Evolutionary conservation across 2,329 filamentous ascomycete genomes (phyloP).

Genomic region (Cytospora piceicola): DNA sequence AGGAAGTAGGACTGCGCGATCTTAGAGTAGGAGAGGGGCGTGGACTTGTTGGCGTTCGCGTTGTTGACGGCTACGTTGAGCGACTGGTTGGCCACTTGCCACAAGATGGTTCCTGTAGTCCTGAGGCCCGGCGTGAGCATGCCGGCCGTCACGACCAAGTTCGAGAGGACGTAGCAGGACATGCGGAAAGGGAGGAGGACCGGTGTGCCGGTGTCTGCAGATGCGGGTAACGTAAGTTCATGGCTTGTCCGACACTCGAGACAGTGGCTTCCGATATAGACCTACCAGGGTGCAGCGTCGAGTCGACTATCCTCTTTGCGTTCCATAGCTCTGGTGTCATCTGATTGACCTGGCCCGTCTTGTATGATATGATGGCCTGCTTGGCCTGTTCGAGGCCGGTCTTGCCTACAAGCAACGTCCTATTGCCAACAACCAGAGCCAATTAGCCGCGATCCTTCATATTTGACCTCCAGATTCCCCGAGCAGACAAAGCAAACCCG

Average conservation of each 20-base stretch:
- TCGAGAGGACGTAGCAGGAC: constrained; percentile 93
- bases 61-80: constrained; percentile 98
- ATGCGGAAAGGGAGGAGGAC: constrained; percentile 96
- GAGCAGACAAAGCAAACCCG: neutral
- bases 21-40: constrained; percentile 77
- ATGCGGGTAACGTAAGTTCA: constrained; percentile 20
- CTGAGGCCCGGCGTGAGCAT: constrained; percentile 92
- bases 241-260: constrained; percentile 7
- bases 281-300: constrained; percentile 91
- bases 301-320: constrained; percentile 97
- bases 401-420: constrained; percentile 81
- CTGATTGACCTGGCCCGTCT: constrained; percentile 73
- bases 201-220: constrained; percentile 82
- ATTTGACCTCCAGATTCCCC: neutral
- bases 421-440: constrained; percentile 43
- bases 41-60: constrained; percentile 97
- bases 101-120: constrained; percentile 84
- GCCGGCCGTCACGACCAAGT: constrained; percentile 90
- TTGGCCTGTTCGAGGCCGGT: constrained; percentile 86
- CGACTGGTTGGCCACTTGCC: constrained; percentile 97
- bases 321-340: constrained; percentile 94
- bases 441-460: neutral
- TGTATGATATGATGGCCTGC: constrained; percentile 79
- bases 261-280: constrained; percentile 4
- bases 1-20: constrained; percentile 89